Conservation (phyloP, 164 flowering plant species). For the Tetrastigma voinierianum region DNA sequence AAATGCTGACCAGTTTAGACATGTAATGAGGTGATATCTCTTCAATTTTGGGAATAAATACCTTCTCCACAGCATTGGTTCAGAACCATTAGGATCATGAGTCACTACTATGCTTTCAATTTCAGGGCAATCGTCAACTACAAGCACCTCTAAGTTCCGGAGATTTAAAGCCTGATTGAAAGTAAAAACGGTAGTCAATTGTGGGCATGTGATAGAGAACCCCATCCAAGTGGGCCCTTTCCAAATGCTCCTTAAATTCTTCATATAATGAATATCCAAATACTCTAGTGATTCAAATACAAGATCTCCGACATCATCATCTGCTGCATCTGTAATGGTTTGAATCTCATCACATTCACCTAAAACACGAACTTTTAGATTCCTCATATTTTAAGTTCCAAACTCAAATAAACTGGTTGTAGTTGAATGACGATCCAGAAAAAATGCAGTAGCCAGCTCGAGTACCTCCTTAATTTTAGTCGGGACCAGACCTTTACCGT, state of each 20-base stretch:
- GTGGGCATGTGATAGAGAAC: no score
- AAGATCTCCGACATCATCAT: background rate
- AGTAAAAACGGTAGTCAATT: no score
- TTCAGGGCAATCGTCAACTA: no score
- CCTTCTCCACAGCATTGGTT: no score
- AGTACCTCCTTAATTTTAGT: background rate
- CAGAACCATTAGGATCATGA: no score
- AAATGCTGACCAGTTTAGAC: background rate
- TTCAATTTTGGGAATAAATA: no score
- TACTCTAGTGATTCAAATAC: background rate
- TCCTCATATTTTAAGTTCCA: constrained; percentile 1
- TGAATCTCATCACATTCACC: constrained; percentile 15
- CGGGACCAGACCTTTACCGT: constrained; percentile 3
- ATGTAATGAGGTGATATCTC: no score
- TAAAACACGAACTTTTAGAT: constrained; percentile 10
- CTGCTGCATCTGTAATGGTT: constrained; percentile 1
- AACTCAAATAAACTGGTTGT: constrained; percentile 11
- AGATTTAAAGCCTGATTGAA: no score
- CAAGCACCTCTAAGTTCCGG: no score
- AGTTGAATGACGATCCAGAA: constrained; percentile 7
- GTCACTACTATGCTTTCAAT: no score
- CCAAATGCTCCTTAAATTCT: constrained; percentile 7
- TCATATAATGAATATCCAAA: constrained; percentile 8
- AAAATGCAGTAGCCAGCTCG: background rate
- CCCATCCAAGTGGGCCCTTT: background rate